phyloP scores from a whole-genome alignment of 257 asterid genomes.

The Echites panduratus region DNA sequence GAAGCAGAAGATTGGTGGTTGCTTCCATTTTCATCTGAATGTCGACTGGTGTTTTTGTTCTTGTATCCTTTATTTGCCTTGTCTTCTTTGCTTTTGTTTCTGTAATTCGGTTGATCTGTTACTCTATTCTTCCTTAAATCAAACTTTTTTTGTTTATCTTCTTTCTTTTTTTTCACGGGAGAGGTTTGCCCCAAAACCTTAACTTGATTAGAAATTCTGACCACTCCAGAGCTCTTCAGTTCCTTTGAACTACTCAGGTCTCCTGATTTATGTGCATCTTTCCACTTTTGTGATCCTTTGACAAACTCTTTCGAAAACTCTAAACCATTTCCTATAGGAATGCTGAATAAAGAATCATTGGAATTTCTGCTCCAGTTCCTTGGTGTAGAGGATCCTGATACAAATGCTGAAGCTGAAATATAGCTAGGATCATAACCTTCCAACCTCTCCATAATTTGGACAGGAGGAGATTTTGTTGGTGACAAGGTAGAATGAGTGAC shows the following conservation, averaged over 20 bases:
- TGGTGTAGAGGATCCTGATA: constrained; percentile 11
- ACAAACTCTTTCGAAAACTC: constrained; percentile 27
- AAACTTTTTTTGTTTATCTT: neutral
- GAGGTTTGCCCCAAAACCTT: constrained; percentile 8
- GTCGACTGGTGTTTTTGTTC: constrained; percentile 14
- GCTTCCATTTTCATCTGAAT: constrained; percentile 31
- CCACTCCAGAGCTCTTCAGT: constrained; percentile 5
- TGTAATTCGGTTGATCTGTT: neutral
- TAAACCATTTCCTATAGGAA: constrained; percentile 43
- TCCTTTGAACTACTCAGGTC: neutral
- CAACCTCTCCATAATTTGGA: constrained; percentile 44
- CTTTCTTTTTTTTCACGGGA: neutral
- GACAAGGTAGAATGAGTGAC: constrained; percentile 24
- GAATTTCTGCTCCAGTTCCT: constrained; percentile 74
- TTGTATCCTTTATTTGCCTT: neutral
- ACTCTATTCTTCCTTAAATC: neutral
- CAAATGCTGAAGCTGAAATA: constrained; percentile 35
- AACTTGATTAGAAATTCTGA: constrained; percentile 5
- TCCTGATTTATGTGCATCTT: constrained; percentile 8
- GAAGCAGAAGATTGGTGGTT: constrained; percentile 44
- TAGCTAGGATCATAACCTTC: constrained; percentile 34
- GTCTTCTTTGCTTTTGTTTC: neutral
- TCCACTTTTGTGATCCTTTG: constrained; percentile 11
- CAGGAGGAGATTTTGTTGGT: constrained; percentile 40
- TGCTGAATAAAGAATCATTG: constrained; percentile 77